Base-by-base conservation (phyloP, 768 basidiomycete species). In the Lanmaoa rubissima region DNA sequence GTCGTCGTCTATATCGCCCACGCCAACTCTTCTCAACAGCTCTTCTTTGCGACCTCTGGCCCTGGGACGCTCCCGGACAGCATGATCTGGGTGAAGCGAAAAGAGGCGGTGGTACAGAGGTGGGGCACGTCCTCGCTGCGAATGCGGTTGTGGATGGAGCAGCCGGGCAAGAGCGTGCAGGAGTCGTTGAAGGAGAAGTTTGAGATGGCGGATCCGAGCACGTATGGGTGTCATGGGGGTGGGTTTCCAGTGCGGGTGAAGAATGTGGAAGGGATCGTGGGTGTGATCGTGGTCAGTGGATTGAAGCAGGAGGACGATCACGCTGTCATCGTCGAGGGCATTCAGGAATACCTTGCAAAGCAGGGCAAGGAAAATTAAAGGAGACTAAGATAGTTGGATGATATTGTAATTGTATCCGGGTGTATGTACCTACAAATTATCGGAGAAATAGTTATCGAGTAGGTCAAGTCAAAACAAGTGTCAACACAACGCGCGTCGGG, bases 221-320 rank as follows among this genome's bases (percentile, higher is more conserved):
- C 56, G 39, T 73, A 73, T 51, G 66, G 58, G 7, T 68, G 68
- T 43, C 69, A 73, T 36, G 70, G 72, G 1, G 72, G 74, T 1
- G 73, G 68, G 6, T 67, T 75, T 48, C 74, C 74, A 2, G 59
- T 75, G 24, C 55, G 69, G 24, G 73, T 75, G 38, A 64, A 57
- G 57, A 62, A 64, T 13, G 69, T 74, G n/a, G 72, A 75, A 26
- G 70, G 71, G 0, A 7, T 73, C 8, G 64, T 74, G 2, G 74
- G 69, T 0, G 73, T 70, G 28, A 70, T 75, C n/a, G 72, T 73
- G 13, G 74, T 74, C 1, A 69, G 69, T 40, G 74, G 72, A 10
- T 54, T 75, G 48, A 55, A 51, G 42, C 64, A 69, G 57, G 66
- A 69, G 19, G 63, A 66, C 51, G 71, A 74, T 28, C 73, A 75